These are phyloP conservation scores for Gossypium trilobum DNA, from an alignment of 441 rosid species.

Conservation along the genomic window DNA sequence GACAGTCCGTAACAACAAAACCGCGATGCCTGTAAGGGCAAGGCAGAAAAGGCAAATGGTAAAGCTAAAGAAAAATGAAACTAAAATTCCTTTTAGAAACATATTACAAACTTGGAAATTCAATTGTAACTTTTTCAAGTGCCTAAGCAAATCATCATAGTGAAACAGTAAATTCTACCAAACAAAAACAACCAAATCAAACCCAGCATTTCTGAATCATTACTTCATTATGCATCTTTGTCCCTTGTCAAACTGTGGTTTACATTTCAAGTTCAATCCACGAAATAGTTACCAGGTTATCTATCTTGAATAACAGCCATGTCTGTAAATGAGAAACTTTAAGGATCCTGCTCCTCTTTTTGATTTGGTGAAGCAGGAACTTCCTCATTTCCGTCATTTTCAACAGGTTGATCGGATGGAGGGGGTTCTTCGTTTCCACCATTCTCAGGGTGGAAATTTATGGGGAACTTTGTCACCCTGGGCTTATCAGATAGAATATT, in stretches of 20 bases:
- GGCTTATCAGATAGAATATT: conserved; percentile 64
- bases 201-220: conserved; percentile 8
- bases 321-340: neutral
- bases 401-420: conserved; percentile 32
- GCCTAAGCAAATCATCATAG: neutral
- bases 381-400: conserved; percentile 31
- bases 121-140: neutral
- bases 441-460: conserved; percentile 59
- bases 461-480: conserved; percentile 71
- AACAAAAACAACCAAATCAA: neutral
- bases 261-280: conserved; percentile 4
- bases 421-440: conserved; percentile 35
- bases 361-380: conserved; percentile 24
- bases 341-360: conserved; percentile 27
- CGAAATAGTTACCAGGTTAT: conserved; percentile 7
- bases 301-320: neutral
- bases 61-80: neutral
- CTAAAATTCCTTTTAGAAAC: neutral
- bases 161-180: neutral
- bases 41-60: neutral
- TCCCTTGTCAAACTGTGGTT: neutral
- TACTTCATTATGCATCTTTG: conserved; percentile 10
- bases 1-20: neutral
- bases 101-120: conserved; percentile 16
- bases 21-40: neutral